These are phyloP conservation scores for Astrothelium macrocarpum DNA, from an alignment of 495 filamentous ascomycete genomes.

Conservation along the genomic window DNA sequence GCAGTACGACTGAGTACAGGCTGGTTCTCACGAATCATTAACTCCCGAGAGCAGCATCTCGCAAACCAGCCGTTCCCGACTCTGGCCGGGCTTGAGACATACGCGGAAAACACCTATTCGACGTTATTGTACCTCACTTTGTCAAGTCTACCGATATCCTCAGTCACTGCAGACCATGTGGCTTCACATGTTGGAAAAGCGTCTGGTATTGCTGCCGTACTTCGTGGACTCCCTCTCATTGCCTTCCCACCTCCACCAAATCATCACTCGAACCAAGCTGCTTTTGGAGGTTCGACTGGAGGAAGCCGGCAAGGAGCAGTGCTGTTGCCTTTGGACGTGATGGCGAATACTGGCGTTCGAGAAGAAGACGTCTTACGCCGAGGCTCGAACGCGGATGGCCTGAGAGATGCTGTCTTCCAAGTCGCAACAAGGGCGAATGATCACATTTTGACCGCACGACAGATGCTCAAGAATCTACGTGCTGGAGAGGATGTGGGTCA, in stretches of 20 bases:
- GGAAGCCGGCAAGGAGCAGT: constrained; percentile 52
- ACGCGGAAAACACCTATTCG: constrained; percentile 89
- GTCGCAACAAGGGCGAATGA: constrained; percentile 91
- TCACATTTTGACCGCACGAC: constrained; percentile 84
- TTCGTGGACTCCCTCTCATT: constrained; percentile 74
- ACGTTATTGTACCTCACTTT: constrained; percentile 87
- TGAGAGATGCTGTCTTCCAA: constrained; percentile 81
- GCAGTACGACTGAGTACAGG: constrained; percentile 57
- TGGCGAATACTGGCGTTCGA: constrained; percentile 65
- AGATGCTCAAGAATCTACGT: constrained; percentile 74
- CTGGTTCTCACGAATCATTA: constrained; percentile 72
- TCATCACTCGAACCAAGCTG: constrained; percentile 40
- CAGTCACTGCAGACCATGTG: constrained; percentile 80
- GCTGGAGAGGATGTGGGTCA: constrained; percentile 66
- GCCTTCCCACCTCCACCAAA: constrained; percentile 63
- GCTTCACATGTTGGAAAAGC: constrained; percentile 93
- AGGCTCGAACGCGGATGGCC: constrained; percentile 64
- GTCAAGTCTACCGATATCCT: constrained; percentile 62
- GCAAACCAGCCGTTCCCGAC: constrained; percentile 71
- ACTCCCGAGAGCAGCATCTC: constrained; percentile 70
- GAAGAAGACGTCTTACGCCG: constrained; percentile 82
- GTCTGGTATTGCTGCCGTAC: constrained; percentile 70
- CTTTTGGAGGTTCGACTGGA: constrained; percentile 29
- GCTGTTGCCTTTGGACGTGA: constrained; percentile 77
- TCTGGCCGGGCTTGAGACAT: constrained; percentile 66